Evolutionary conservation across 805 yeast genomes (phyloP).

Genomic region (Lipomyces sp.): DNA sequence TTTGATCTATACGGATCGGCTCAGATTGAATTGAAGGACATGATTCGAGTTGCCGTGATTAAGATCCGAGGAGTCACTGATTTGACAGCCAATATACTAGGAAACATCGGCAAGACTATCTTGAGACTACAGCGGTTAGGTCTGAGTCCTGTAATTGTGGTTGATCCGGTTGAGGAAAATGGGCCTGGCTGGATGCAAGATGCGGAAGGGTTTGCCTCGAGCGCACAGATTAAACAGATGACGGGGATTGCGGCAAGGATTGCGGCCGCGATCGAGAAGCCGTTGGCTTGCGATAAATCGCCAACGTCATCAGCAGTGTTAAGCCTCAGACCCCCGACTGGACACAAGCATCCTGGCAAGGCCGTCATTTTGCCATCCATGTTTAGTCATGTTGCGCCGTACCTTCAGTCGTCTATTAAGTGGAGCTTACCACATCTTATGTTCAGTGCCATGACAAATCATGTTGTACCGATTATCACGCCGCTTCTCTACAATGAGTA

Average conservation of each 20-base stretch:
- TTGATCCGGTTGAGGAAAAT: conserved; percentile 52
- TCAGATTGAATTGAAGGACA: conserved; percentile 42
- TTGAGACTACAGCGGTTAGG: conserved; percentile 65
- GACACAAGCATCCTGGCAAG: conserved; percentile 9
- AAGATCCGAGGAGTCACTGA: conserved; percentile 53
- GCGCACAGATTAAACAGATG: conserved; percentile 19
- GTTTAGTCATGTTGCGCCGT: conserved; percentile 14
- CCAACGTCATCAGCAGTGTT: background rate
- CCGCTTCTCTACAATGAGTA: conserved; percentile 71
- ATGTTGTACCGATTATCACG: conserved; percentile 55
- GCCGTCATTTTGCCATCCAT: conserved; percentile 25
- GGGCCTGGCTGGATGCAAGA: conserved; percentile 20
- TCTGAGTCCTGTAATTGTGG: conserved; percentile 69
- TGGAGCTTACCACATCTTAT: conserved; percentile 41
- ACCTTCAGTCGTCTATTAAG: conserved; percentile 3
- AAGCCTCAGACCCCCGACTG: background rate
- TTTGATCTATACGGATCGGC: conserved; percentile 42
- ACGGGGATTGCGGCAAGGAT: conserved; percentile 15
- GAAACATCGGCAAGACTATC: conserved; percentile 62
- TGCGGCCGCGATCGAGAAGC: conserved; percentile 20
- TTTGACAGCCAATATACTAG: conserved; percentile 46
- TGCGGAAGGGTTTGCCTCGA: conserved; percentile 14
- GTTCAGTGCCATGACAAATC: conserved; percentile 51
- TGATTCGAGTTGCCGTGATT: conserved; percentile 58
- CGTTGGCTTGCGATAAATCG: conserved; percentile 17